These are phyloP conservation scores for Nigrospora oryzae DNA, from an alignment of 2,329 filamentous ascomycete genomes.

Conservation along the genomic window DNA sequence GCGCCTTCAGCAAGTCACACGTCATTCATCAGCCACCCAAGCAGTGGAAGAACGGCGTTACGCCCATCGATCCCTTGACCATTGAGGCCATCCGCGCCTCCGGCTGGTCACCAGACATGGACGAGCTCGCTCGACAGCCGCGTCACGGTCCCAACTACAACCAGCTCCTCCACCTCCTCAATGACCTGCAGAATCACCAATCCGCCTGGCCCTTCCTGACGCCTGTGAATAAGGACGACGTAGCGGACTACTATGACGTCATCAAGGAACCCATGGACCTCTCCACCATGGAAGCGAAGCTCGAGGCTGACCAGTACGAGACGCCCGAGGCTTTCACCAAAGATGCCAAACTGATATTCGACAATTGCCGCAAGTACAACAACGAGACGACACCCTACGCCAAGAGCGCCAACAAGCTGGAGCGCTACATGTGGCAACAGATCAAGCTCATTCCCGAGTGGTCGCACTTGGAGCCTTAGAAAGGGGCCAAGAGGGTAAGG, in stretches of 20 bases:
- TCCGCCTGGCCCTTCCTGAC: slow-evolving; percentile 91
- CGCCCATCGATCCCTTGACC: slow-evolving; percentile 72
- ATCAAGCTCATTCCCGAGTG: slow-evolving; percentile 90
- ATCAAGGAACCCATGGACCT: slow-evolving; percentile 98
- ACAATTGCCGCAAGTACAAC: slow-evolving; percentile 95
- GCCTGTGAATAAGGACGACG: slow-evolving; percentile 90
- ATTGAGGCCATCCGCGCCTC: slow-evolving; percentile 86
- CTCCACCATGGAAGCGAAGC: slow-evolving; percentile 89
- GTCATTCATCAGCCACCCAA: slow-evolving; percentile 77
- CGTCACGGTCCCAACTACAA: slow-evolving; percentile 96
- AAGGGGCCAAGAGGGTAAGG: background rate
- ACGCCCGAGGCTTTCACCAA: slow-evolving; percentile 87
- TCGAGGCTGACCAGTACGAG: slow-evolving; percentile 86
- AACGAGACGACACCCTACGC: slow-evolving; percentile 92
- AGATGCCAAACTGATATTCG: slow-evolving; percentile 82
- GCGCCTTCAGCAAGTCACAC: slow-evolving; percentile 82
- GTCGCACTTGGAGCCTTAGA: slow-evolving; percentile 53
- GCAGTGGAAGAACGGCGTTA: slow-evolving; percentile 71
- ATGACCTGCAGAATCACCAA: slow-evolving; percentile 89
- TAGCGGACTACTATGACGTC: slow-evolving; percentile 97
- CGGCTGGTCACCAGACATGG: slow-evolving; percentile 97
- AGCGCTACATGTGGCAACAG: slow-evolving; percentile 91
- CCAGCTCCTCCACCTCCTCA: slow-evolving; percentile 83
- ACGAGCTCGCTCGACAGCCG: slow-evolving; percentile 87
- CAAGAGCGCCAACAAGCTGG: slow-evolving; percentile 88